phyloP scores from a whole-genome alignment of 2,329 filamentous ascomycete species.

The Cytospora mali region DNA sequence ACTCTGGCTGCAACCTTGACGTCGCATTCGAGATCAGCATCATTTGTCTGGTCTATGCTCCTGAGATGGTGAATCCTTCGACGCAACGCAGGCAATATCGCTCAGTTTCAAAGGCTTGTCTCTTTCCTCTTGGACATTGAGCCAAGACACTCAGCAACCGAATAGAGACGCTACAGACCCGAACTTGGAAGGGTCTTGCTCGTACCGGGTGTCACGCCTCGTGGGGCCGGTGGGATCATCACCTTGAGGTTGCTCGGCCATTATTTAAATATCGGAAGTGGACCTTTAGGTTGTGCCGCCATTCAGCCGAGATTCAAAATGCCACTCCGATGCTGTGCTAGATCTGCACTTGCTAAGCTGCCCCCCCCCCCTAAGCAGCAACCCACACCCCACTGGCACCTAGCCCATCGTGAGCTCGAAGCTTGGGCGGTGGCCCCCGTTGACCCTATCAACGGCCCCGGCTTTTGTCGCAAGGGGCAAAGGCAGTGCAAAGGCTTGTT shows the following conservation, averaged over 20 bases:
- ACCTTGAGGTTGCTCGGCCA: constrained; percentile 5
- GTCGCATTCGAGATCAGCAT: not conserved
- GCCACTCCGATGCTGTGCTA: constrained; percentile 15
- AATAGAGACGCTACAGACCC: not conserved
- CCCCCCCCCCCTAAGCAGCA: not conserved
- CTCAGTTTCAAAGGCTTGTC: not conserved
- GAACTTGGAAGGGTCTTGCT: not conserved
- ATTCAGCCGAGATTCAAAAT: constrained; percentile 20
- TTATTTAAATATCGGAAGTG: constrained; percentile 16
- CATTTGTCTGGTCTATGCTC: not conserved
- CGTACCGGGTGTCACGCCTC: constrained; percentile 3
- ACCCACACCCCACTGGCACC: not conserved
- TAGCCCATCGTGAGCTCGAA: not conserved
- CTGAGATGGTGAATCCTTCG: not conserved
- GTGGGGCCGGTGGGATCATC: constrained; percentile 15
- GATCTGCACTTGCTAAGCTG: constrained; percentile 17
- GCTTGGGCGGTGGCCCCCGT: not conserved
- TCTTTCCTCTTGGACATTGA: not conserved
- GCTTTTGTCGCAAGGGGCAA: not conserved
- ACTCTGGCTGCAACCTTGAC: not conserved
- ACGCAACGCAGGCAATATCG: not conserved
- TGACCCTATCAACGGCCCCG: not conserved
- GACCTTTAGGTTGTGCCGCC: constrained; percentile 19
- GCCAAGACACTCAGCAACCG: not conserved
- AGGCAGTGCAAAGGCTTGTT: not conserved